Conservation (phyloP, 148 eudicot genomes). For the Pharnaceum exiguum region DNA sequence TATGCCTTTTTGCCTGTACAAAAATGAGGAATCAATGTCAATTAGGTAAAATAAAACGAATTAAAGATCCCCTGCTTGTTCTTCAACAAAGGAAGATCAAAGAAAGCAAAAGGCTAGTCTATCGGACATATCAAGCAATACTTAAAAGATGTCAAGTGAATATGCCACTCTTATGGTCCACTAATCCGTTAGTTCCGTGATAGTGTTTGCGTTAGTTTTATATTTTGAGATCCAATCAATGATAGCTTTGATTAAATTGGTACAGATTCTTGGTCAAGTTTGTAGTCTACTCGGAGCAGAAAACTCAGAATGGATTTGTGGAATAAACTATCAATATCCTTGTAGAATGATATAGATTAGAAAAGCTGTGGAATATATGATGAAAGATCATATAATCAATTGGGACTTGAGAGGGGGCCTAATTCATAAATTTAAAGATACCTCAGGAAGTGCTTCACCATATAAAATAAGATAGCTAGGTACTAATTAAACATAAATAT, state of each 20-base stretch:
- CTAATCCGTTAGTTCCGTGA: not conserved
- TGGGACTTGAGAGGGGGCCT: no score
- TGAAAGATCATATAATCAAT: slow-evolving; percentile 7
- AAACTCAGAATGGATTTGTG: slow-evolving; percentile 9
- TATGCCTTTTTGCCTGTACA: slow-evolving; percentile 55
- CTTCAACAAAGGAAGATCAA: not conserved
- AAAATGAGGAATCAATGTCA: not conserved
- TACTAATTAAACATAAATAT: no score
- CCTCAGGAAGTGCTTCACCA: no score
- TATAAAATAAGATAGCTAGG: no score
- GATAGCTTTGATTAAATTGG: slow-evolving; percentile 11
- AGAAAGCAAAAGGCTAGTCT: not conserved
- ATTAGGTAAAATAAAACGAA: not conserved
- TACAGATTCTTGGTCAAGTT: slow-evolving; percentile 28
- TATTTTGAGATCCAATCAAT: slow-evolving; percentile 19
- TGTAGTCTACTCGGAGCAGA: not conserved
- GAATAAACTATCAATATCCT: slow-evolving; percentile 5
- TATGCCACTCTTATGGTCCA: slow-evolving; percentile 12
- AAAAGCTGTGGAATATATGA: slow-evolving; percentile 19
- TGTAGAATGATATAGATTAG: not conserved
- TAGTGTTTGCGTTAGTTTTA: slow-evolving; percentile 12
- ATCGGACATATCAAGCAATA: slow-evolving; percentile 1
- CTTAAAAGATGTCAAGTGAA: not conserved
- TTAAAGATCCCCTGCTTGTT: not conserved
- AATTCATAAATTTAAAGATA: no score